A percentile compares a stretch with the other conserved stretches of the same genome.
These are phyloP conservation scores for Cladosporium sp. DNA, from an alignment of 2,329 filamentous ascomycete species.

Conservation along the genomic window DNA sequence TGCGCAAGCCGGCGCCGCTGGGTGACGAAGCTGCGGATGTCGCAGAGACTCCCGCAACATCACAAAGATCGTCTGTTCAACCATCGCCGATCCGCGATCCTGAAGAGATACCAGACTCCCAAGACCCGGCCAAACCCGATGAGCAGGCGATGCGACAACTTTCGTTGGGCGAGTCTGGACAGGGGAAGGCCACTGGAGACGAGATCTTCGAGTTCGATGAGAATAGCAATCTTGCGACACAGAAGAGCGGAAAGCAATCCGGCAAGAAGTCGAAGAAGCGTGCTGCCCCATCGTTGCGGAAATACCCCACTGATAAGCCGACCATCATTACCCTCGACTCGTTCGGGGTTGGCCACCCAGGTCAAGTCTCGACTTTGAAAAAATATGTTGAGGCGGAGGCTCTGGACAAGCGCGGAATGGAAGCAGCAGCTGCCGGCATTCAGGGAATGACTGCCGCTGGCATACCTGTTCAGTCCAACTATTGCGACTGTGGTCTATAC, in stretches of 20 bases:
- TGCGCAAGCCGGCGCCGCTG: conserved; percentile 31
- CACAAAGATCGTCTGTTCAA: conserved; percentile 21
- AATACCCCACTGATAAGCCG: conserved; percentile 48
- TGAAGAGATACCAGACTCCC: conserved; percentile 21
- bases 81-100: conserved; percentile 13
- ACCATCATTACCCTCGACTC: conserved; percentile 89
- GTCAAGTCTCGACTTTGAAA: conserved; percentile 68
- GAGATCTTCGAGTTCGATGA: conserved; percentile 23
- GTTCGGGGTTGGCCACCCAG: conserved; percentile 64
- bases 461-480: conserved; percentile 81
- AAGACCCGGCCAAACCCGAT: neutral
- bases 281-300: conserved; percentile 28
- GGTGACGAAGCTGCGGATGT: conserved; percentile 22
- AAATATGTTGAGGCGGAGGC: conserved; percentile 78
- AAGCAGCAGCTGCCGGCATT: conserved; percentile 49
- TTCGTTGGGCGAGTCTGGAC: conserved; percentile 1
- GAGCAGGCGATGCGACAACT: conserved; percentile 10
- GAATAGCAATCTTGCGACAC: conserved; percentile 22
- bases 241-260: conserved; percentile 12
- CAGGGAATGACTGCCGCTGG: conserved; percentile 69
- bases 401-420: conserved; percentile 58
- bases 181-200: neutral
- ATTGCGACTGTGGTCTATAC: conserved; percentile 86
- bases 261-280: conserved; percentile 29
- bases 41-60: conserved; percentile 11